Conservation (phyloP, 768 basidiomycete species). For the Serendipita indica region DNA sequence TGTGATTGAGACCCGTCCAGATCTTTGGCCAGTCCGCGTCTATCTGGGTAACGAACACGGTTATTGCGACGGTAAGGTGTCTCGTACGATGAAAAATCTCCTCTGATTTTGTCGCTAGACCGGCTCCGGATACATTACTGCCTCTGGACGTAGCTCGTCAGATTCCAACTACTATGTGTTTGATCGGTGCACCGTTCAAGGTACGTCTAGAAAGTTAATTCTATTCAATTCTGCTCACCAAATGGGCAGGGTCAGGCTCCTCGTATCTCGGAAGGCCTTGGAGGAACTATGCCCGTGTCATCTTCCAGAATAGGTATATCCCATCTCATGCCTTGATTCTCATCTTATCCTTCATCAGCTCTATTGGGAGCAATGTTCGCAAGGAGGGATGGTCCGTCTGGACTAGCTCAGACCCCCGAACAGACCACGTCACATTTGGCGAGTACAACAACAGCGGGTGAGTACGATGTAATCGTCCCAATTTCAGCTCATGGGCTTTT, state of each 20-base stretch:
- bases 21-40: constrained; percentile 10
- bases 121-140: constrained; percentile 33
- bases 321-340: constrained; percentile 17
- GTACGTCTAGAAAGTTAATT: constrained; percentile 27
- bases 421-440: constrained; percentile 32
- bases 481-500: neutral
- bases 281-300: constrained; percentile 9
- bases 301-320: neutral
- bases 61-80: constrained; percentile 6
- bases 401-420: constrained; percentile 25
- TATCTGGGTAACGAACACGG: constrained; percentile 8
- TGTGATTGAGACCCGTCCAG: neutral
- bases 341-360: constrained; percentile 34
- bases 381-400: constrained; percentile 33
- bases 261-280: constrained; percentile 17
- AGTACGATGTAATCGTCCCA: neutral
- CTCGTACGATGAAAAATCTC: neutral
- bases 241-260: neutral
- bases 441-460: constrained; percentile 32
- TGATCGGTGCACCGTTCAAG: constrained; percentile 23
- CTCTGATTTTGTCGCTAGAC: constrained; percentile 13
- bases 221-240: constrained; percentile 1
- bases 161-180: constrained; percentile 30
- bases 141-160: constrained; percentile 27
- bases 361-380: constrained; percentile 23